Base-by-base conservation (phyloP, 106 monocot species). In the Alisma plantagoaquatica region DNA sequence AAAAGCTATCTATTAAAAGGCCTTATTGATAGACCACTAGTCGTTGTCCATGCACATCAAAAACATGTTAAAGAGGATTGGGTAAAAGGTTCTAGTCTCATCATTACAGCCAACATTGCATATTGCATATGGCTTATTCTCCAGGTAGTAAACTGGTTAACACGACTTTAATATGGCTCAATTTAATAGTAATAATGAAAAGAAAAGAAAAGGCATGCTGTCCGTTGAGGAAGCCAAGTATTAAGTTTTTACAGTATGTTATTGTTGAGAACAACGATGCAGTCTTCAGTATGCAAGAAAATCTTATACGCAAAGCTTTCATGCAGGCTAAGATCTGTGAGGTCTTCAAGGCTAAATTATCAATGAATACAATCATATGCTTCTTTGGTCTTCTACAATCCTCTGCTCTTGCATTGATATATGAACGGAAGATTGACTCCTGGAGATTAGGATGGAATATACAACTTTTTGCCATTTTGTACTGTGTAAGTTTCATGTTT, bases 91-190 rank as follows among this genome's bases (percentile, higher is more conserved):
- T 73, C 81, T 2, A 20, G 38, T 49, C 71, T 81, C 19, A 56
- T 81, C 26, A 54, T 76, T 0, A 28, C 44, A 21, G 65, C 76
- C 49, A 27, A 60, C 2, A 26, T 69, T 47, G 68, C 64, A 19
- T 81, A 65, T 35, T 65, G 72, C 41, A 60, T 52, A 23, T 81
- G 81, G 81, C 72, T 76, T 56, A 61, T 76, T 41, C 55, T 81
- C 16, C 81, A 76, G 76, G 72, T 62, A 1, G 11, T 28, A n/a
- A n/a, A n/a, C n/a, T n/a, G n/a, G n/a, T n/a, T n/a, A n/a, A n/a
- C n/a, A n/a, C n/a, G n/a, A n/a, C n/a, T n/a, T n/a, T n/a, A n/a
- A n/a, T n/a, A n/a, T n/a, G n/a, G n/a, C n/a, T n/a, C n/a, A n/a
- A n/a, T n/a, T n/a, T n/a, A n/a, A n/a, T n/a, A n/a, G n/a, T n/a